Base-by-base conservation (phyloP, 495 filamentous ascomycete genomes). In the Xylaria flabelliformis region DNA sequence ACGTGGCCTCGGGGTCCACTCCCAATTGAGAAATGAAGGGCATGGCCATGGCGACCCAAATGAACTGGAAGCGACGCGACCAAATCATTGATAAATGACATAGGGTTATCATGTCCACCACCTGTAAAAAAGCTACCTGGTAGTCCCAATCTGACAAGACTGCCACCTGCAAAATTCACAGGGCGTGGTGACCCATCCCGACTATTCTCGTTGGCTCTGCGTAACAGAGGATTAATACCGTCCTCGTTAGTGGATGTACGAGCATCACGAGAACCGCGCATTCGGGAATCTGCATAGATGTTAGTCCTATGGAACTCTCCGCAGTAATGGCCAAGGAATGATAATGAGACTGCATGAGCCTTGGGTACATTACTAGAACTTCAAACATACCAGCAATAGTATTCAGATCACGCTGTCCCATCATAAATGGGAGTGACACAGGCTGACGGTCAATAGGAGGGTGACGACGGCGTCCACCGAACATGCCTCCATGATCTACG, bases 211-310 rank as follows among this genome's bases (percentile, higher is more conserved):
- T 76, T 77, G 19, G 68, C 68, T 41, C 81, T 82, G 53, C 85
- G 84, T 29, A 94, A 88, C 17, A 97, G 85, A 62, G 94, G 94
- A 76, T 97, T 97, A 4, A 87, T 85, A 21, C 93, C 93, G 75
- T 97, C 94, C 75, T 97, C 93, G 53, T 85, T 86, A 17, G 71
- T 65, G 56, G 74, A 61, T 6, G 76, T 67, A 36, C 79, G 74
- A n/a, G 70, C 69, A 65, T 82, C 74, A 41, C 72, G 72, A 32
- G 77, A 75, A 61, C 48, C 21, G 34, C 63, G 50, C 78, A 78
- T 67, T 79, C 78, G 74, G 83, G 85, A 51, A 51, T 84, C 85
- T 83, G 69, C 12, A 72, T 50, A 51, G 21, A 15, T 53, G 74
- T 82, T 76, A 82, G 80, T 73, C 66, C 51, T 72, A n/a, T 65